Conservation (phyloP, 2,329 filamentous ascomycete species). For the Akanthomyces uredinophilus region DNA sequence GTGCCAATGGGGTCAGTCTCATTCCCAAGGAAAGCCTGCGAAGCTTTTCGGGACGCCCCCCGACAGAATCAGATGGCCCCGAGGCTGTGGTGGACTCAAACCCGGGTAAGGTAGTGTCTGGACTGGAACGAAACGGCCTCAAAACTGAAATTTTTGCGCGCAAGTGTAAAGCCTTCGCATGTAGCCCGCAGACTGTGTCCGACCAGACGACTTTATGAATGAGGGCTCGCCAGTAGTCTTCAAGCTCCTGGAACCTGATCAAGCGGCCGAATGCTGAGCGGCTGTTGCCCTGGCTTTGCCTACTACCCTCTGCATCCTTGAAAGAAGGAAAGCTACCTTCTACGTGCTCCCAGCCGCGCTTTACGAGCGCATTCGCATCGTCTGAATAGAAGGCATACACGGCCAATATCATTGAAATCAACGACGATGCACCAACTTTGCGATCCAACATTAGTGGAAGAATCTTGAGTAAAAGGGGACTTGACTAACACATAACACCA, state of each 20-base stretch:
- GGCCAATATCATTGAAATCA: background rate
- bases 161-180: background rate
- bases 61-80: background rate
- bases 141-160: background rate
- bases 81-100: background rate
- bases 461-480: background rate
- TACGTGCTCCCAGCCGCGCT: background rate
- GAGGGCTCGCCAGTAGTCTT: too few relatives aligned
- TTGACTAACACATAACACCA: conserved; percentile 12
- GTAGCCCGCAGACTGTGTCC: too few relatives aligned
- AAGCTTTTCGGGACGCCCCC: background rate
- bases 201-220: background rate
- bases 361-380: background rate
- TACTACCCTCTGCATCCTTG: too few relatives aligned
- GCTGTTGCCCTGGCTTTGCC: too few relatives aligned
- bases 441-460: background rate
- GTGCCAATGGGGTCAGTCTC: background rate
- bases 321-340: background rate
- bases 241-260: too few relatives aligned
- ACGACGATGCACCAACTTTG: background rate
- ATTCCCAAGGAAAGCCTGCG: background rate
- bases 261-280: too few relatives aligned
- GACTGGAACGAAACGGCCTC: background rate
- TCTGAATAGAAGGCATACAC: background rate
- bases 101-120: background rate